A percentile compares a stretch with the other conserved stretches of the same genome.
Conservation (phyloP, 2,329 filamentous ascomycete species). For the Fusarium floridanum region DNA sequence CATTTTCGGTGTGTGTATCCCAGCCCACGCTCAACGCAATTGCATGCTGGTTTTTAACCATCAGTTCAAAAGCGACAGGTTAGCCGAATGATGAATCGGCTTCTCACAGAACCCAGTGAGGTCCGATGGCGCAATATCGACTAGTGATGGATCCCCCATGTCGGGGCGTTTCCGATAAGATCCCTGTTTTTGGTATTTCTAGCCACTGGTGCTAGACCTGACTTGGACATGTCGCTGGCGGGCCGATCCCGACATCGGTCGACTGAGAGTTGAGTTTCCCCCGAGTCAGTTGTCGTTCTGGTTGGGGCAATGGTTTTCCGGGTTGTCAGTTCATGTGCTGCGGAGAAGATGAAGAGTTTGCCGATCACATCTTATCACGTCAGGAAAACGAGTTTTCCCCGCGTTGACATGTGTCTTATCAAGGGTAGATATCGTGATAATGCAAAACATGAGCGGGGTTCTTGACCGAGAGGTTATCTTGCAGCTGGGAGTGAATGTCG, state of each 20-base stretch:
- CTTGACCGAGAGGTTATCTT: not conserved
- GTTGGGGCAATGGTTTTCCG: not conserved
- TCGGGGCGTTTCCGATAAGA: not conserved
- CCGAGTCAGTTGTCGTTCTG: not conserved
- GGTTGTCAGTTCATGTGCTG: not conserved
- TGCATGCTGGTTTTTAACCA: slow-evolving; percentile 5
- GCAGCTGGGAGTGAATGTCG: not conserved
- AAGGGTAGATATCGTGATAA: not conserved
- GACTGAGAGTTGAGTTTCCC: slow-evolving; percentile 1
- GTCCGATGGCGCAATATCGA: slow-evolving; percentile 3
- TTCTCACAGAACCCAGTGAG: not conserved
- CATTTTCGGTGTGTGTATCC: not conserved
- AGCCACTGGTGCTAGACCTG: not conserved
- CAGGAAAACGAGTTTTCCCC: not conserved
- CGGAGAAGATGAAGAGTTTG: not conserved
- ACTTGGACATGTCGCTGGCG: not conserved
- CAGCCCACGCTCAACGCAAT: not conserved
- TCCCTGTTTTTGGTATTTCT: not conserved
- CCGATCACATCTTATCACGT: not conserved
- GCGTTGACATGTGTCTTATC: not conserved
- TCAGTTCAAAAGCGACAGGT: not conserved
- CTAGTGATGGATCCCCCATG: not conserved
- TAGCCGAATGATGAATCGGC: slow-evolving; percentile 4
- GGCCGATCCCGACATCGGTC: not conserved
- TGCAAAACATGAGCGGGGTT: not conserved